Evolutionary conservation across 208 protist species (phyloP).

Genomic region (Naegleria lovaniensis): DNA sequence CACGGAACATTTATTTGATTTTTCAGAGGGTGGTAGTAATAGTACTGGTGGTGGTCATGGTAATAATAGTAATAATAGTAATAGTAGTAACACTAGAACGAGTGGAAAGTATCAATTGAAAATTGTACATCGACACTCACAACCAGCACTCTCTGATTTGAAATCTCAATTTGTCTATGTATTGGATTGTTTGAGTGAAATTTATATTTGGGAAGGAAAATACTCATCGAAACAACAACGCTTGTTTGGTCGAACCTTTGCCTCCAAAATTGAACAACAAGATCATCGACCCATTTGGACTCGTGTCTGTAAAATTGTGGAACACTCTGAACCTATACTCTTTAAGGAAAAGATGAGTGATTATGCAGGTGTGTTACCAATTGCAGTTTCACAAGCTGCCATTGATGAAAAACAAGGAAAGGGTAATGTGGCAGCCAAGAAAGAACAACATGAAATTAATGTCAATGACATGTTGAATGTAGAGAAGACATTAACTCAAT

Average conservation of each 20-base stretch:
- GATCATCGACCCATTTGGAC: neutral
- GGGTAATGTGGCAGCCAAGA: neutral
- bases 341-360: conserved; percentile 25
- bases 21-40: too few species aligned
- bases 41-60: too few species aligned
- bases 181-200: conserved; percentile 22
- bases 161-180: conserved; percentile 11
- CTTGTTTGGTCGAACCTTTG: neutral
- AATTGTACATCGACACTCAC: neutral
- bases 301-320: neutral
- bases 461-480: neutral
- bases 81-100: too few species aligned
- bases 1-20: neutral
- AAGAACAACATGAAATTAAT: neutral
- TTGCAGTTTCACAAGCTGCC: neutral
- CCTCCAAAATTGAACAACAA: neutral
- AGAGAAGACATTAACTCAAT: too few species aligned
- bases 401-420: neutral
- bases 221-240: neutral
- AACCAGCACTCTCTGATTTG: neutral
- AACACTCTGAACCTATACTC: neutral
- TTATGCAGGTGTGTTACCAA: conserved; percentile 8
- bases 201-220: conserved; percentile 27
- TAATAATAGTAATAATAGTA: too few species aligned
- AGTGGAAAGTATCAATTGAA: neutral